Evolutionary conservation across 441 rosid species (phyloP).

Genomic region (Pelargonium myrrhifolium): DNA sequence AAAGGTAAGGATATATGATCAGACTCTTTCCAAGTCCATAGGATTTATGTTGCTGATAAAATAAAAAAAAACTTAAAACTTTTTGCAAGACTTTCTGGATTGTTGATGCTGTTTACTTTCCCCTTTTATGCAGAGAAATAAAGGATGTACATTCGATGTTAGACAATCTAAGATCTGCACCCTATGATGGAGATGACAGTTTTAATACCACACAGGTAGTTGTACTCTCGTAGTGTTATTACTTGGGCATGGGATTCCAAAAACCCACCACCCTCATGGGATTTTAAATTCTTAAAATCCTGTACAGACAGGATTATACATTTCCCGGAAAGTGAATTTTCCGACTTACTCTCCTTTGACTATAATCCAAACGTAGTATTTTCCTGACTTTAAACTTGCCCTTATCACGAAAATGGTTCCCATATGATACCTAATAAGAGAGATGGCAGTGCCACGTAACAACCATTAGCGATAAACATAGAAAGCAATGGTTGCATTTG

Average conservation of each 20-base stretch:
- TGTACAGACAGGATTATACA: too few relatives aligned
- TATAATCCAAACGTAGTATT: too few relatives aligned
- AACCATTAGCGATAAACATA: not conserved
- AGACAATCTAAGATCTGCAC: slow-evolving; percentile 35
- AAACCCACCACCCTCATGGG: too few relatives aligned
- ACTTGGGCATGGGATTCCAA: too few relatives aligned
- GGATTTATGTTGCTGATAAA: slow-evolving; percentile 15
- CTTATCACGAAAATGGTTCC: too few relatives aligned
- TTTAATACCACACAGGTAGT: slow-evolving; percentile 40
- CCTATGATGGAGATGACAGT: slow-evolving; percentile 28
- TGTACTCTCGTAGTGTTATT: slow-evolving; percentile 5
- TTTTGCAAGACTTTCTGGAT: slow-evolving; percentile 15
- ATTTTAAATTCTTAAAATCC: too few relatives aligned
- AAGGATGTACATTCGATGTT: slow-evolving; percentile 44
- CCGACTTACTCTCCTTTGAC: too few relatives aligned
- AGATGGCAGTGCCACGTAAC: not conserved
- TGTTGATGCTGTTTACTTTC: slow-evolving; percentile 18
- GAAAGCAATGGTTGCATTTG: not conserved
- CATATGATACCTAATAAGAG: too few relatives aligned
- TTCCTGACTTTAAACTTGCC: too few relatives aligned
- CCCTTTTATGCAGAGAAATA: slow-evolving; percentile 58
- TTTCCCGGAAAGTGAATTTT: too few relatives aligned
- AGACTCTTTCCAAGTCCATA: slow-evolving; percentile 17
- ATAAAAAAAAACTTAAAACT: slow-evolving; percentile 9
- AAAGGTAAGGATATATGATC: slow-evolving; percentile 42